Evolutionary conservation across 225 moss, liverwort and hornwort genomes (phyloP), one percentile per base, ranked within the genome.

Genomic region (Thuidium tamariscinum): DNA sequence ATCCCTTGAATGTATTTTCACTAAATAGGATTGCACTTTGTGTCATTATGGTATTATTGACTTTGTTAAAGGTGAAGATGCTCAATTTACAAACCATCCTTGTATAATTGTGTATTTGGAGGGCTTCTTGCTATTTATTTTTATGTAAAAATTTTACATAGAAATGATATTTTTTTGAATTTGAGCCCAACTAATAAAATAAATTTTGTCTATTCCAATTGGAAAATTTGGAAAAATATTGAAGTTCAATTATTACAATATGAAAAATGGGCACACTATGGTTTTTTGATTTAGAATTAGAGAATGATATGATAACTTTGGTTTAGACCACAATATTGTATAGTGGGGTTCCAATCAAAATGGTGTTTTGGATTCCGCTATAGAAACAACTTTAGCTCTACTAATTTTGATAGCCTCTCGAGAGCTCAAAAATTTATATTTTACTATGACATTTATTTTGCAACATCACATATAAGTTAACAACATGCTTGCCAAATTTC

Each of bases 11-110:
- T 46, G 0, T 3, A 44, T 29, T 44, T 44, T 44, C 0, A 18
- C 0, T 0, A 0, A 46, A 29, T 71, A 44, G 3, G 10, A 29
- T 10, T 29, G 10, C 6, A 71, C 29, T 46, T 18, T 72, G 1
- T 4, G 6, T 1, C 46, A 3, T 17, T 17, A 46, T 5, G 3
- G 18, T 46, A 18, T 17, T 0, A 18, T 18, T 46, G 16, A 46
- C 10, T 46, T 46, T 46, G 29, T 4, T 10, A 26, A 42, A 42
- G 9, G 46, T 44, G 5, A 71, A 44, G 9, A 44, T 29, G 3
- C 5, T 16, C 17, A 29, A 44, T 44, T 17, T 1, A 46, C 1
- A 1, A 0, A 17, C 30, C 11, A 4, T 18, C 16, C 1, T 42
- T 72, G 0, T 30, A 41, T 0, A 0, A 1, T 4, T 9, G 2